These are phyloP conservation scores for Vigna hirtella DNA, from an alignment of 306 rosid genomes.

Conservation along the genomic window DNA sequence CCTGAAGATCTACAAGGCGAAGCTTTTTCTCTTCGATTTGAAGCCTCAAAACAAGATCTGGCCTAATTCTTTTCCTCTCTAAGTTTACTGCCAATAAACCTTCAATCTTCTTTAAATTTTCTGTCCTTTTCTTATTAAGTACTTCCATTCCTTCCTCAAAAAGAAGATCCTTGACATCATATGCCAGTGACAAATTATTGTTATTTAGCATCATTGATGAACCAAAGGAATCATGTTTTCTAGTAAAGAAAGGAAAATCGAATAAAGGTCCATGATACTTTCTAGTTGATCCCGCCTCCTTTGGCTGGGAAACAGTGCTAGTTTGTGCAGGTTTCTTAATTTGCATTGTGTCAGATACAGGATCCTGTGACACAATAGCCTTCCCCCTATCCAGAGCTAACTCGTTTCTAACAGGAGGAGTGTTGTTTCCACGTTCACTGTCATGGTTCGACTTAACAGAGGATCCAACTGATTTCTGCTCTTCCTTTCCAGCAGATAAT, in stretches of 20 bases:
- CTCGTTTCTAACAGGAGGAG: constrained; percentile 65
- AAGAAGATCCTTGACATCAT: constrained; percentile 91
- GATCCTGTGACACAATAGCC: constrained; percentile 70
- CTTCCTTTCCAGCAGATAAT: constrained; percentile 74
- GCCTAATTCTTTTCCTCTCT: constrained; percentile 94
- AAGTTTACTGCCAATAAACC: constrained; percentile 81
- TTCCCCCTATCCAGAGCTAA: constrained; percentile 77
- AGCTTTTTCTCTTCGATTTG: constrained; percentile 99
- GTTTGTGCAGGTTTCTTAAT: constrained; percentile 72
- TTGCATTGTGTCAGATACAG: constrained; percentile 72
- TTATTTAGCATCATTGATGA: constrained; percentile 77
- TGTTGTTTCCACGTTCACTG: constrained; percentile 61
- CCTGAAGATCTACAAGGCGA: constrained; percentile 81
- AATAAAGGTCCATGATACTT: constrained; percentile 97
- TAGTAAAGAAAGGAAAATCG: constrained; percentile 96
- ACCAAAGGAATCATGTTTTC: constrained; percentile 95
- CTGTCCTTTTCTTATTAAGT: constrained; percentile 79
- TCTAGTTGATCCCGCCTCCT: constrained; percentile 72
- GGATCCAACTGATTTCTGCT: constrained; percentile 58
- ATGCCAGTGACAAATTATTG: constrained; percentile 81
- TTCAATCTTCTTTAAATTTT: constrained; percentile 88
- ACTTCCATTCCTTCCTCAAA: constrained; percentile 90
- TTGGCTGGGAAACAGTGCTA: constrained; percentile 65
- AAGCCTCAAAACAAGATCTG: constrained; percentile 90
- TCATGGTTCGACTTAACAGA: constrained; percentile 75